These are phyloP conservation scores for Climacium dendroides DNA, from an alignment of 225 moss, liverwort and hornwort species.

Conservation along the genomic window DNA sequence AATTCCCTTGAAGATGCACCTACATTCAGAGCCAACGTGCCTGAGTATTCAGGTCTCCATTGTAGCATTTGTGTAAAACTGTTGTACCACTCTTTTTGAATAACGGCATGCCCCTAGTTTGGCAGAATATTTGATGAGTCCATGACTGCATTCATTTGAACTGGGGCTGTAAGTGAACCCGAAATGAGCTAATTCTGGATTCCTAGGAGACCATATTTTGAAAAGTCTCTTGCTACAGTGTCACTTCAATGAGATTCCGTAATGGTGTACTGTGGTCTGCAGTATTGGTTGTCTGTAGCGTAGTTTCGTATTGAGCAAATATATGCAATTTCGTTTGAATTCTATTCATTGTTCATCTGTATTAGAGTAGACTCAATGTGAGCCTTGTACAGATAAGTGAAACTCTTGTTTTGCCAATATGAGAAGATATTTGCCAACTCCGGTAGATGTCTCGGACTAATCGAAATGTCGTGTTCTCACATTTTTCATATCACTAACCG, in stretches of 20 bases:
- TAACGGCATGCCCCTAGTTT: neutral
- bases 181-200: neutral
- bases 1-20: conserved; percentile 42
- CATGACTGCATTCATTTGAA: neutral
- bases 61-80: conserved; percentile 10
- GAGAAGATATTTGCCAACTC: neutral
- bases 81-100: conserved; percentile 9
- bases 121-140: neutral
- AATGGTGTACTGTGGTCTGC: too few species aligned
- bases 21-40: neutral
- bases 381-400: neutral
- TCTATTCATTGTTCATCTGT: neutral
- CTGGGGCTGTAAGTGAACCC: neutral
- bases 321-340: neutral
- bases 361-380: too few species aligned
- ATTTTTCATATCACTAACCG: neutral
- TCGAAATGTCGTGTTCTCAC: neutral
- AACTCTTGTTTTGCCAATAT: neutral
- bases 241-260: neutral
- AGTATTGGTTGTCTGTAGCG: neutral
- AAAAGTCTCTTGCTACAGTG: neutral
- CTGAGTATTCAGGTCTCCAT: neutral
- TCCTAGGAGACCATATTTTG: neutral
- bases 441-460: too few species aligned
- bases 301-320: neutral